Base-by-base conservation (phyloP, 768 basidiomycete genomes). In the Candolleomyces efflorescens region DNA sequence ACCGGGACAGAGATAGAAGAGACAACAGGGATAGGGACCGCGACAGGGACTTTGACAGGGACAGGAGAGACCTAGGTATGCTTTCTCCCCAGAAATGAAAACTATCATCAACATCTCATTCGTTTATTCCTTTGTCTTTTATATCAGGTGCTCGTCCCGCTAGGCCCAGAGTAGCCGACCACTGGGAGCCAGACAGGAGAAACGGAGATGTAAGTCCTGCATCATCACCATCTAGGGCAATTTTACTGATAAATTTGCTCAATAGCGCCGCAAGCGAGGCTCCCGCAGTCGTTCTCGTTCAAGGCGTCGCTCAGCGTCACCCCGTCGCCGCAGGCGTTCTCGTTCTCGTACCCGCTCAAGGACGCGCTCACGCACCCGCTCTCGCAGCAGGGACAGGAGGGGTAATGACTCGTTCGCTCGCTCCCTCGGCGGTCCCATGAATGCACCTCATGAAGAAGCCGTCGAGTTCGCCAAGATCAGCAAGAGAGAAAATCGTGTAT, bases 401-500 rank as follows among this genome's bases (percentile, higher is more conserved):
- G 64, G 79, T 51, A 57, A 37, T 20, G 90, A 90, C 61, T 69
- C 86, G 5, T 89, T 92, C 65, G 75, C 89, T 7, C 87, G 87
- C 60, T 92, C 90, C 7, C 85, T 93, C 37, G 90, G 91, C 12
- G 90, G 91, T 0, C 92, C 91, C 2, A 91, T 93, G 82, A 93
- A 94, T 63, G 92, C 92, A 23, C 84, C 87, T 22, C 89, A 92
- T 63, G 92, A 95, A 77, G 95, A 97, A 68, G 96, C 96, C 15
- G 86, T 87, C 66, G 96, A 95, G 71, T 96, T 98, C 65, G 86
- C 94, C 68, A 95, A 97, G 73, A 83, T 88, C 69, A 94, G 91
- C 88, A 93, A 95, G 83, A 85, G 92, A 77, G 97, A 98, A 82
- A 94, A 98, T 73, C 83, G 96, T 65, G 94, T 98, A 67, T 99